Base-by-base conservation (phyloP, 2,329 filamentous ascomycete genomes). In the Aspergillus thermomutatus region DNA sequence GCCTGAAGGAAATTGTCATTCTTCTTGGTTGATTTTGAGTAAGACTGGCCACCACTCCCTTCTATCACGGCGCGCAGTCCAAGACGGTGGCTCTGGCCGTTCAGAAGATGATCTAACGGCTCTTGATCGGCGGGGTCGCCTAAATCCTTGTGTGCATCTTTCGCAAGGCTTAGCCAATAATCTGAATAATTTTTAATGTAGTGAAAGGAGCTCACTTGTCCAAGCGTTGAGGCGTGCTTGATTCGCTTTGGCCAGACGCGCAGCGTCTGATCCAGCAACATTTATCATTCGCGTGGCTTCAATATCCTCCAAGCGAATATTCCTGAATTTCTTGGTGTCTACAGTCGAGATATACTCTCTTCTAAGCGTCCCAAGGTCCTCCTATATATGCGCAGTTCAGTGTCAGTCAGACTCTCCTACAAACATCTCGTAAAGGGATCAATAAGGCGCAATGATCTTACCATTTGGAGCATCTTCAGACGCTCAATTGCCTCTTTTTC, bases 41-140 rank as follows among this genome's bases (percentile, higher is more conserved):
- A 62, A 8, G 49, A 49, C 47, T 66, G 60, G 9, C 54, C 61
- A 19, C 60, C 63, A 49, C 60, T 52, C 34, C 56, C 59, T 27
- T 54, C 62, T 27, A 71, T 57, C 7, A 50, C 48, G 17, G 65
- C 63, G 49, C 45, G 64, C 6, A 75, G 63, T 6, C 63, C 54
- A 19, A 66, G 62, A 52, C 75, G 70, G 59, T 78, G 75, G 25
- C 58, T 72, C 47, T 78, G 75, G 10, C 76, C 76, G 47, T 72
- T 58, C 48, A 72, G 64, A 3, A 78, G 54, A 17, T 64, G 60
- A 47, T 70, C 63, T 8, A 77, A 57, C 11, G 67, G 50, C 45
- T 75, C 70, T 1, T 68, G 27, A 3, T 68, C 64, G 21, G 59
- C 62, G 9, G 70, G 69, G 40, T 72, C 70, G 4, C 63, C 55